Evolutionary conservation across 352 stramenopile species (phyloP), one percentile per base, ranked within the genome.

Genomic region (Globisporangium carolinianum): DNA sequence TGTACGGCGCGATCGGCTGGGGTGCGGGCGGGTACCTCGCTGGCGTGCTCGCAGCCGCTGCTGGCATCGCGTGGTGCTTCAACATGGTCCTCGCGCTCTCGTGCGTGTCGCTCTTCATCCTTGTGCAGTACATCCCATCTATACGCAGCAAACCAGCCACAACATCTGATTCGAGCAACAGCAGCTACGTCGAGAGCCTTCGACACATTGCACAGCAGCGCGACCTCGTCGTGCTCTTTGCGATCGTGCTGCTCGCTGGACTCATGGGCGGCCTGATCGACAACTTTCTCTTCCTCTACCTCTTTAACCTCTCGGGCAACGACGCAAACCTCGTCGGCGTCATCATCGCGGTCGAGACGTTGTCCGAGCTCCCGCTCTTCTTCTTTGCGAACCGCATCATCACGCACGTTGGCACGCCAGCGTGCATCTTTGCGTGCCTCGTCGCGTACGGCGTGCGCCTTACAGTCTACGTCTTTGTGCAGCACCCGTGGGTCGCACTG

Each of bases 61-160:
- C 78, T 24, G 81, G 81, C 51, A 89, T 91, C 55, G 72, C 72
- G n/a, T 89, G 78, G 79, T 84, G 75, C 55, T 91, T 91, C 63
- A 82, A 89, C 68, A 81, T 89, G 79, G 72, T 86, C 53, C 65
- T 89, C 17, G 72, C 73, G 3, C 61, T 89, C 15, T 79, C 72
- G 4, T 60, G 66, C 55, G 65, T 86, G 55, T 82, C 73, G 56
- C 71, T 89, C 43, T 79, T 75, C 48, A 69, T 89, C 48, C 67
- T 89, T 36, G 49, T 86, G 12, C 51, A 52, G 36, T 76, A 67
- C 55, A 86, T 88, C 57, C 74, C 78, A 5, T 17, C 51, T 0
- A 38, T 39, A 5, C 36, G 15, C 24, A 32, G 24, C 24, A 32
- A 32, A 3, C 24, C 24, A 32, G 24, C 24, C 24, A 32, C 24